phyloP scores from a whole-genome alignment of 2,329 filamentous ascomycete species.

The Stachybotrys echinatus region DNA sequence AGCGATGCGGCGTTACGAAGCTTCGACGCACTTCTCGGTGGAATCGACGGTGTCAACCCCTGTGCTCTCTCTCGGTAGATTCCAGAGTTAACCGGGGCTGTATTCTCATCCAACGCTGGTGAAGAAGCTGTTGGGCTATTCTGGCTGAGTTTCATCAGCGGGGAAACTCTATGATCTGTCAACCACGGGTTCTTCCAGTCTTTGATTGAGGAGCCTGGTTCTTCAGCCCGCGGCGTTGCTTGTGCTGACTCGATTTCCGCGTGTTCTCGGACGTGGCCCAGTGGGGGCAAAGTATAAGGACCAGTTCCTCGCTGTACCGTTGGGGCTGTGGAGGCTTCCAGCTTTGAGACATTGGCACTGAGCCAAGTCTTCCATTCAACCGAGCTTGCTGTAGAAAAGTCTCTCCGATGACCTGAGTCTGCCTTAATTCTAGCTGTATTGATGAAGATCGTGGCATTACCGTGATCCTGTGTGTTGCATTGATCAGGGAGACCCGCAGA shows the following conservation, averaged over 20 bases:
- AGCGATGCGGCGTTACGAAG: constrained; percentile 19
- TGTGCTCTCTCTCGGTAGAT: not conserved
- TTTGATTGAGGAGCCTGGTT: not conserved
- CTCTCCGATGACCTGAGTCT: constrained; percentile 24
- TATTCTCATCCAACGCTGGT: not conserved
- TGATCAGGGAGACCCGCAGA: not conserved
- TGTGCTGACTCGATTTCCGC: constrained; percentile 40
- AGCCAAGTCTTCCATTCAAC: constrained; percentile 52
- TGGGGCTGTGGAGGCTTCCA: constrained; percentile 25
- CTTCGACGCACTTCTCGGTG: constrained; percentile 7
- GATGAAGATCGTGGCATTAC: constrained; percentile 3
- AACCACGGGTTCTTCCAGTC: not conserved
- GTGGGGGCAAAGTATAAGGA: constrained; percentile 4
- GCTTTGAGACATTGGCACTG: constrained; percentile 43
- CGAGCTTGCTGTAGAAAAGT: constrained; percentile 38
- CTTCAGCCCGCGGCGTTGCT: not conserved
- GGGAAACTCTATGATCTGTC: not conserved
- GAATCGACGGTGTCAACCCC: constrained; percentile 8
- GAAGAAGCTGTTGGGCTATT: not conserved
- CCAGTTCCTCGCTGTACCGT: constrained; percentile 5
- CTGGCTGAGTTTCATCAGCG: not conserved
- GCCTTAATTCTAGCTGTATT: constrained; percentile 8
- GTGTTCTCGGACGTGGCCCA: constrained; percentile 41
- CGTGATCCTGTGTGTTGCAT: constrained; percentile 3
- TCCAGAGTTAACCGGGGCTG: not conserved